phyloP scores from a whole-genome alignment of 1,284 basidiomycete genomes.

The Porodaedalea pini region DNA sequence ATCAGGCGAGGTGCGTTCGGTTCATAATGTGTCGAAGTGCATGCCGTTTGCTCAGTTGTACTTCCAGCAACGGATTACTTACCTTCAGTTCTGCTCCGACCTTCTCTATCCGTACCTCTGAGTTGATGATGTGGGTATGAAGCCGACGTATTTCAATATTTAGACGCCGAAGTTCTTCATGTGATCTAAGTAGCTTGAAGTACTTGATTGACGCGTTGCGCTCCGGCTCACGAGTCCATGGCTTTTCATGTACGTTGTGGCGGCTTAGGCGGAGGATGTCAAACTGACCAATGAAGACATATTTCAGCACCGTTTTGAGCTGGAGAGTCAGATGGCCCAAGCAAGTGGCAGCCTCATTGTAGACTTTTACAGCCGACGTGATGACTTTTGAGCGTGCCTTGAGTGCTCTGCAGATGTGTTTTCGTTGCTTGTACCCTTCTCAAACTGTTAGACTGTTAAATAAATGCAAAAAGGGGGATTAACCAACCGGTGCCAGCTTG shows the following conservation, averaged over 20 bases:
- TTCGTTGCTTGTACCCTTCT: constrained; percentile 29
- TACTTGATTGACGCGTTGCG: constrained; percentile 28
- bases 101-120: no score
- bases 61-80: no score
- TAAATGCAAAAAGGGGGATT: constrained; percentile 3
- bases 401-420: constrained; percentile 31
- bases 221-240: constrained; percentile 30
- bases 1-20: no score
- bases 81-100: no score
- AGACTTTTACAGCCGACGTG: constrained; percentile 25
- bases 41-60: no score
- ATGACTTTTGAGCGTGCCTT: constrained; percentile 28
- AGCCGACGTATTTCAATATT: constrained; percentile 31
- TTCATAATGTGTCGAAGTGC: no score
- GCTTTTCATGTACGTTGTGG: constrained; percentile 28
- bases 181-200: constrained; percentile 31
- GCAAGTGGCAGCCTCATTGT: constrained; percentile 28
- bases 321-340: constrained; percentile 26
- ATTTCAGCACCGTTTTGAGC: constrained; percentile 30
- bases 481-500: constrained; percentile 22
- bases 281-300: constrained; percentile 36
- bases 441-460: constrained; percentile 1
- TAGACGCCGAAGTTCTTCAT: constrained; percentile 32
- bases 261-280: constrained; percentile 32
- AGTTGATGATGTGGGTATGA: constrained; percentile 22